A percentile compares a stretch with the other conserved stretches of the same genome.
Evolutionary conservation across 202 grass and related monocot genomes (phyloP).

Genomic region (Brachypodium distachyon): DNA sequence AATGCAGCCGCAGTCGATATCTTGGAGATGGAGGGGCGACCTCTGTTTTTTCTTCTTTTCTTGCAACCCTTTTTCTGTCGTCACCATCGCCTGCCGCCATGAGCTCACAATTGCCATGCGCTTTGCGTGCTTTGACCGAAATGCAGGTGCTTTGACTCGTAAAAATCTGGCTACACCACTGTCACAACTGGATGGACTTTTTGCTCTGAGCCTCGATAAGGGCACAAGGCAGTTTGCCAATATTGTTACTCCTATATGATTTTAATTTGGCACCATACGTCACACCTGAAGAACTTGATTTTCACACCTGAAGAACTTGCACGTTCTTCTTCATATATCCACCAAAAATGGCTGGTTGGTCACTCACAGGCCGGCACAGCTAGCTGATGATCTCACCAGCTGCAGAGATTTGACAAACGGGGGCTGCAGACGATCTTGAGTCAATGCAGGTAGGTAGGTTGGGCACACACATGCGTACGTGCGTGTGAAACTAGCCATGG

Average conservation of each 20-base stretch:
- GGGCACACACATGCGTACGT: not conserved
- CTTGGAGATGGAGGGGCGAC: too few relatives aligned
- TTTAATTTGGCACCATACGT: not conserved
- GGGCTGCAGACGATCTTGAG: slow-evolving; percentile 2
- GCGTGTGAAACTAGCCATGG: not conserved
- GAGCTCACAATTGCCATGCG: not conserved
- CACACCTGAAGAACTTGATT: not conserved
- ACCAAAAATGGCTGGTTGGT: not conserved
- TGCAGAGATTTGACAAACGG: not conserved
- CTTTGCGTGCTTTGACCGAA: slow-evolving; percentile 21
- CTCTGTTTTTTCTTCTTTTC: not conserved
- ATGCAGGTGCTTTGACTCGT: too few relatives aligned
- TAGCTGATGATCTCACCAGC: too few relatives aligned
- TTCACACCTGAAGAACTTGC: not conserved
- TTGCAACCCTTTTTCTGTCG: not conserved
- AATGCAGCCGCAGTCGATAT: slow-evolving; percentile 14
- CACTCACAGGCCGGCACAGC: too few relatives aligned
- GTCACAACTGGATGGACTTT: too few relatives aligned
- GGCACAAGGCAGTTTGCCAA: not conserved
- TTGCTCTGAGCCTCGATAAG: not conserved
- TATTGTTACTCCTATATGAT: not conserved
- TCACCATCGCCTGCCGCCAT: not conserved
- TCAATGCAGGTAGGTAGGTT: slow-evolving; percentile 37
- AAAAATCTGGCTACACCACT: too few relatives aligned
- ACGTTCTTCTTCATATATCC: slow-evolving; percentile 13